phyloP scores from a whole-genome alignment of 495 filamentous ascomycete species.

The Halenospora varia region DNA sequence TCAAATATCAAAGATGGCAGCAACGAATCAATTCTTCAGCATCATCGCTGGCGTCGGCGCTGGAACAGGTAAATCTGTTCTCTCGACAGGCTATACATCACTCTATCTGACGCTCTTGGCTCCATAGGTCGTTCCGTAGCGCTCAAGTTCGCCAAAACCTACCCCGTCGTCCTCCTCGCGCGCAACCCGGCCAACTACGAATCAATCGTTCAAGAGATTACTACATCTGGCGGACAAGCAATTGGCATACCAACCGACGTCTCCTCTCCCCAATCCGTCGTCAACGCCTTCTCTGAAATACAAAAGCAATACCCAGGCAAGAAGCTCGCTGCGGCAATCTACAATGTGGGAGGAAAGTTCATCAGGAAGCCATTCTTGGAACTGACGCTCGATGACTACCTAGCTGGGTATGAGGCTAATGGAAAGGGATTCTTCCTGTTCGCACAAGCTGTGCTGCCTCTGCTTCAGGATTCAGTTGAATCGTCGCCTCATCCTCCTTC shows the following conservation, averaged over 20 bases:
- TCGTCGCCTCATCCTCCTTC: conserved; percentile 60
- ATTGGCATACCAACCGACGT: conserved; percentile 67
- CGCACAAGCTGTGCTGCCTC: conserved; percentile 66
- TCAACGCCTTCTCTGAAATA: conserved; percentile 57
- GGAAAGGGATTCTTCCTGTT: conserved; percentile 75
- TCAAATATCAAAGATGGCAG: conserved; percentile 13
- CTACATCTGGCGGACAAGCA: conserved; percentile 55
- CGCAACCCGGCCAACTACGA: conserved; percentile 58
- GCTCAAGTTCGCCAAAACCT: conserved; percentile 54
- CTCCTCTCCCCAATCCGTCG: conserved; percentile 48
- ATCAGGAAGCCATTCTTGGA: conserved; percentile 80
- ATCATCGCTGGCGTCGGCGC: conserved; percentile 72
- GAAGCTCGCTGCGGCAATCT: conserved; percentile 72
- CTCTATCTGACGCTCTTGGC: background rate
- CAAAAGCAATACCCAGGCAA: conserved; percentile 43
- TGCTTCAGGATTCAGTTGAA: conserved; percentile 56
- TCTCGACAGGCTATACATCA: background rate
- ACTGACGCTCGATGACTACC: conserved; percentile 59
- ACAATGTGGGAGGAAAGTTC: conserved; percentile 72
- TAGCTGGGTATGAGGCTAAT: conserved; percentile 49
- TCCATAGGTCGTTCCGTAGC: conserved; percentile 41
- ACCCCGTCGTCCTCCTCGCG: conserved; percentile 63
- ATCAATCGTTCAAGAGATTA: conserved; percentile 60
- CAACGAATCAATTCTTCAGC: conserved; percentile 51
- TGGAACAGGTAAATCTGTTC: conserved; percentile 50